phyloP scores from a whole-genome alignment of 2,329 filamentous ascomycete species.

The Colletotrichum viniferum region DNA sequence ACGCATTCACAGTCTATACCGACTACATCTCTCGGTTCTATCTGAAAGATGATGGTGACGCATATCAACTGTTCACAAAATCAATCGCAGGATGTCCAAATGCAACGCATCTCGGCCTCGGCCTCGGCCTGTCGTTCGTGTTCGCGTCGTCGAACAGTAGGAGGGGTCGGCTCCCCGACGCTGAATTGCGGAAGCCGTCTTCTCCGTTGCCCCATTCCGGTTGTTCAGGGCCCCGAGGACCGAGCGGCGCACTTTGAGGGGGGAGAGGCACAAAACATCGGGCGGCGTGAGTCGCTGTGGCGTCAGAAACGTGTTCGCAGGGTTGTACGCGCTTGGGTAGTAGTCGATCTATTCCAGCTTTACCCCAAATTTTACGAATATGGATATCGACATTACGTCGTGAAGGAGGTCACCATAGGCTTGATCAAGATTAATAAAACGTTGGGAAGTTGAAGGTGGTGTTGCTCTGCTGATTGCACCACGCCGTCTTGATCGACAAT shows the following conservation, averaged over 20 bases:
- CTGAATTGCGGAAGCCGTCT: background rate
- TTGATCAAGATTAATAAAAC: background rate
- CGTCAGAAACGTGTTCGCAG: background rate
- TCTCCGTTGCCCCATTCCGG: background rate
- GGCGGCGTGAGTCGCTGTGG: background rate
- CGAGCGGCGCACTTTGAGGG: background rate
- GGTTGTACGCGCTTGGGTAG: background rate
- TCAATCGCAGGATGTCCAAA: background rate
- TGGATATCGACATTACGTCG: background rate
- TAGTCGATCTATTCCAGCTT: background rate
- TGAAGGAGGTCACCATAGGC: background rate
- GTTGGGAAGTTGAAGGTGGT: background rate
- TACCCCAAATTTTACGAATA: background rate
- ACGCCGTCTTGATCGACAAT: background rate
- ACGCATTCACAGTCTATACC: background rate
- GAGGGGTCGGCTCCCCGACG: background rate
- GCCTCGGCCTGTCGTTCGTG: background rate
- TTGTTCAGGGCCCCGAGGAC: background rate
- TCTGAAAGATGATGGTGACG: background rate
- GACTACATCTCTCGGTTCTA: fast-evolving
- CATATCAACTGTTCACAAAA: background rate
- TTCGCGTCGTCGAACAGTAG: background rate
- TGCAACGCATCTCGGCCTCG: background rate
- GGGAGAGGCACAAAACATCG: background rate
- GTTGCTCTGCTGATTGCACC: background rate